A percentile compares a stretch with the other conserved stretches of the same genome.
Evolutionary conservation across 148 eudicot species (phyloP).

Genomic region (Vaccinium darrowii): DNA sequence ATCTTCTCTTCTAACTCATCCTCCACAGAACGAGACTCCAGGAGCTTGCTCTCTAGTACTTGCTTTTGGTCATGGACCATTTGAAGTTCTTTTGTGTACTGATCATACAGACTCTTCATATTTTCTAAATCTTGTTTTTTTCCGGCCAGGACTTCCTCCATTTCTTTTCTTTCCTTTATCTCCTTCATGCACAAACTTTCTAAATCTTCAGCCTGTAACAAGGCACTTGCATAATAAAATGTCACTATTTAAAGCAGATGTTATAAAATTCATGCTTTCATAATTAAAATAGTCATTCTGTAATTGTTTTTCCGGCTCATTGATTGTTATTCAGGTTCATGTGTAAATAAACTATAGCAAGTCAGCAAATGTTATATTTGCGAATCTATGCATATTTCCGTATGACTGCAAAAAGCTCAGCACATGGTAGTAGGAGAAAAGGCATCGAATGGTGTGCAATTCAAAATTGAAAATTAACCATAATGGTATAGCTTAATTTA

Average conservation of each 20-base stretch:
- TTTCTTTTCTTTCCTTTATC: conserved; percentile 36
- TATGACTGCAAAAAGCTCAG: not conserved
- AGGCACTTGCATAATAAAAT: not conserved
- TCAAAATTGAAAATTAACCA: not conserved
- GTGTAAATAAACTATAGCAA: not conserved
- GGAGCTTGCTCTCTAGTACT: conserved; percentile 46
- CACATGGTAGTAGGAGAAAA: not conserved
- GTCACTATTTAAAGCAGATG: not conserved
- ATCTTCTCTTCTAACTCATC: conserved; percentile 75
- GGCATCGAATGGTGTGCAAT: not conserved
- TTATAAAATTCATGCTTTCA: not conserved
- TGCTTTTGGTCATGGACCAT: conserved; percentile 43
- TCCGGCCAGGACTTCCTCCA: conserved; percentile 42
- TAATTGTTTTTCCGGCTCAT: not conserved
- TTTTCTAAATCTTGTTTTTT: conserved; percentile 48
- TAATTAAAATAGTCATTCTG: not conserved
- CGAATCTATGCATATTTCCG: not conserved
- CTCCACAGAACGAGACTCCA: conserved; percentile 37
- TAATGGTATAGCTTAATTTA: not conserved
- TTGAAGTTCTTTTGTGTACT: conserved; percentile 43
- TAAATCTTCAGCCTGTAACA: conserved; percentile 57
- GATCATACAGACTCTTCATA: conserved; percentile 48
- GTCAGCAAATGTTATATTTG: not conserved
- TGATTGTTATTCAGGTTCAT: not conserved
- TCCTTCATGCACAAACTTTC: conserved; percentile 42